A percentile compares a stretch with the other conserved stretches of the same genome.
Evolutionary conservation across 2,329 filamentous ascomycete genomes (phyloP).

Genomic region (Colletotrichum sp.): DNA sequence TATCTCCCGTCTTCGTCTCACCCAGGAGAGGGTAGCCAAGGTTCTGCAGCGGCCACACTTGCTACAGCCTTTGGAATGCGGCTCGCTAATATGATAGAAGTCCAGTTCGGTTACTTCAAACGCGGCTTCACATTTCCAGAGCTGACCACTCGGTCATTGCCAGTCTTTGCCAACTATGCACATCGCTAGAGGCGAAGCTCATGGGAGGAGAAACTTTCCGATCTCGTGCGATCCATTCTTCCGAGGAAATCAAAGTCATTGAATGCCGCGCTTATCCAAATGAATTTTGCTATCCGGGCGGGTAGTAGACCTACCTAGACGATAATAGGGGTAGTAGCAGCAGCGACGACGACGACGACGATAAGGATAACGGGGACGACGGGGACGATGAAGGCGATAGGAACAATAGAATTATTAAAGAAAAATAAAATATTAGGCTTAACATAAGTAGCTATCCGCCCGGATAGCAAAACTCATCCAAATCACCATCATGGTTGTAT

Average conservation of each 20-base stretch:
- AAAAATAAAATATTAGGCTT: too few species aligned
- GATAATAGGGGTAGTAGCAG: too few species aligned
- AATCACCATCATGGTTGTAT: neutral
- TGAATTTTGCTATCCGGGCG: neutral
- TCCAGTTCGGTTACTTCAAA: accelerated
- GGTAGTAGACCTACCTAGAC: too few species aligned
- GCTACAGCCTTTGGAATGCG: neutral
- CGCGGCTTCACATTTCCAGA: neutral
- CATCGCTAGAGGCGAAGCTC: neutral
- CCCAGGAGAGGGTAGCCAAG: neutral
- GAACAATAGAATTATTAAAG: too few species aligned
- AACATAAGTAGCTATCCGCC: too few species aligned
- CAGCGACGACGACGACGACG: too few species aligned
- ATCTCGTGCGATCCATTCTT: neutral
- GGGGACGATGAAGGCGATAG: too few species aligned
- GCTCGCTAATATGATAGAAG: neutral
- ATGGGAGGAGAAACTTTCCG: neutral
- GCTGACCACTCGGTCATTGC: accelerated
- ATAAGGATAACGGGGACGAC: too few species aligned
- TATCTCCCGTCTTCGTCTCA: neutral
- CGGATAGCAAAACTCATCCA: neutral
- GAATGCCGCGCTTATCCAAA: neutral
- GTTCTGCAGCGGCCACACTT: neutral
- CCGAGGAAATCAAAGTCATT: neutral
- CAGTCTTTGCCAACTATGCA: neutral